Percentiles rank a stretch among this genome's conserved stretches.
Conservation (phyloP, 129 eudicot species). For the Escallonia rubra region DNA sequence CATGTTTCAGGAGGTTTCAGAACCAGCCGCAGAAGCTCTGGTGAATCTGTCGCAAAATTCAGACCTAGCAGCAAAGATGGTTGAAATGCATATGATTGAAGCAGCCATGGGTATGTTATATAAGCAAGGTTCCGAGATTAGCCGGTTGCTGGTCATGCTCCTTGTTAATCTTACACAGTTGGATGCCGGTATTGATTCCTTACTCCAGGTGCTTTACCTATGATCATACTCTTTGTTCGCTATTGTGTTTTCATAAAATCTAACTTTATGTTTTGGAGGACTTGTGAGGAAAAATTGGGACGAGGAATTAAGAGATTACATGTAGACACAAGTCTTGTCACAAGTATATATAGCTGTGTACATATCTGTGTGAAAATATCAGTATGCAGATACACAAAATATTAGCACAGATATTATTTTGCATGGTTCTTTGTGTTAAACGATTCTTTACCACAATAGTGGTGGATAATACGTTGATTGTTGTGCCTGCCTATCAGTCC, state of each 20-base stretch:
- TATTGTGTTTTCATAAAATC: neutral
- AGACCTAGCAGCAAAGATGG: conserved; percentile 68
- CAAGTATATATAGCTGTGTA: no score
- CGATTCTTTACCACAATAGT: neutral
- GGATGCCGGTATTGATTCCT: conserved; percentile 88
- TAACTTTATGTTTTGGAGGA: neutral
- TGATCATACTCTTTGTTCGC: neutral
- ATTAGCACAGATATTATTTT: neutral
- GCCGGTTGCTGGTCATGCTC: conserved; percentile 58
- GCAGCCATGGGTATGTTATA: conserved; percentile 52
- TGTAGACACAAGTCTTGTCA: no score
- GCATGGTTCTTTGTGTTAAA: conserved; percentile 5
- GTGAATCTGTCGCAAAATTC: conserved; percentile 71
- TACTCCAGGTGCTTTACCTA: conserved; percentile 63
- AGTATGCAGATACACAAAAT: no score
- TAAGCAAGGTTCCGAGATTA: conserved; percentile 52
- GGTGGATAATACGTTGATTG: conserved; percentile 11
- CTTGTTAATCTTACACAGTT: conserved; percentile 77
- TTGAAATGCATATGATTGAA: conserved; percentile 50
- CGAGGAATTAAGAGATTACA: neutral
- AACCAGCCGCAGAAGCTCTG: conserved; percentile 83
- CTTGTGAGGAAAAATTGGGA: neutral
- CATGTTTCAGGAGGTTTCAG: conserved; percentile 71
- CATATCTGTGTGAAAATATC: no score
- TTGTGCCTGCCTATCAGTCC: conserved; percentile 32